Conservation (phyloP, 495 filamentous ascomycete species). For the Rostrohypoxylon terebratum region DNA sequence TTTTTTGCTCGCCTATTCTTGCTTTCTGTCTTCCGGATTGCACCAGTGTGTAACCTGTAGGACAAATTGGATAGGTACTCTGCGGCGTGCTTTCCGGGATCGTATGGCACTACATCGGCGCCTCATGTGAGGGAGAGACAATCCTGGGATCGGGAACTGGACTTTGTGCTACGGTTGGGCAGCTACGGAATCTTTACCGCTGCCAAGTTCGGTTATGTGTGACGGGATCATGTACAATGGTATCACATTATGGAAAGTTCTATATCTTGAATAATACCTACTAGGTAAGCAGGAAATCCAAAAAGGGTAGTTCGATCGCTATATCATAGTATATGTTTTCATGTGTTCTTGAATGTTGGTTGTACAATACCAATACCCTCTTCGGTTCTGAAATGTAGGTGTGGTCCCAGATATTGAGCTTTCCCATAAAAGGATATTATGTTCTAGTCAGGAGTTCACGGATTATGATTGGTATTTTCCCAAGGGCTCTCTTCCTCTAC, state of each 20-base stretch:
- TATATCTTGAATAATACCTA: not conserved
- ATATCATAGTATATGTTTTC: not conserved
- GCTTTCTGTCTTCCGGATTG: not conserved
- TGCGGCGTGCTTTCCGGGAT: not conserved
- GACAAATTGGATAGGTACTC: not conserved
- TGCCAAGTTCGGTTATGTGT: conserved; percentile 8
- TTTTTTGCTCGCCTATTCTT: not conserved
- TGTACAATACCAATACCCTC: not conserved
- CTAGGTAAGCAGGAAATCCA: too few relatives aligned
- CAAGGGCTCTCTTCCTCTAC: not conserved
- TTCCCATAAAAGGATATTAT: not conserved
- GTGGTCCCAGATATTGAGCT: not conserved
- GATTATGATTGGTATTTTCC: not conserved
- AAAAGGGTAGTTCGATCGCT: not conserved
- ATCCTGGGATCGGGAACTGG: conserved; percentile 5
- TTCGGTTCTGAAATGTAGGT: not conserved
- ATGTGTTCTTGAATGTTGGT: not conserved
- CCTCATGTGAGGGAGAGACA: conserved; percentile 16
- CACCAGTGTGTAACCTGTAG: not conserved
- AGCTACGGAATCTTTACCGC: conserved; percentile 29
- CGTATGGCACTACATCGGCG: conserved; percentile 10
- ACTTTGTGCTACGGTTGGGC: conserved; percentile 20
- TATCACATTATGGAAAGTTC: conserved; percentile 8
- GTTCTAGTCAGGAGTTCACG: not conserved
- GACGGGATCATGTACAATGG: conserved; percentile 33